Conservation (phyloP, 257 asterid species). For the Avicennia marina region DNA sequence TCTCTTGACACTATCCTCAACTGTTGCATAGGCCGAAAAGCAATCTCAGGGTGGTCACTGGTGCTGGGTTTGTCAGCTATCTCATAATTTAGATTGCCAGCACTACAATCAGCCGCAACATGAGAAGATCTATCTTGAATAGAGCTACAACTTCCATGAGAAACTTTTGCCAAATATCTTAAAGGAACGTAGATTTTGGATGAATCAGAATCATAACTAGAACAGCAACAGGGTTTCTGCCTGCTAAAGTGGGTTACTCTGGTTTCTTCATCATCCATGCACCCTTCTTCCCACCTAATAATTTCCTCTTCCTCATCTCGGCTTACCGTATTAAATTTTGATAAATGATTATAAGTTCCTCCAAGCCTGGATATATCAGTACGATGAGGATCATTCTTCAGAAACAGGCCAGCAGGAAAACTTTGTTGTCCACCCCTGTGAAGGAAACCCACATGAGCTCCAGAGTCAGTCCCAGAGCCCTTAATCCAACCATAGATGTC, state of each 20-base stretch:
- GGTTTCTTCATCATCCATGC: conserved; percentile 74
- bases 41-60: conserved; percentile 84
- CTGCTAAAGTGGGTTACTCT: conserved; percentile 64
- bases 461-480: conserved; percentile 49
- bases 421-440: conserved; percentile 89
- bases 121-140: conserved; percentile 75
- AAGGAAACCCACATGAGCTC: conserved; percentile 75
- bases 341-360: conserved; percentile 76
- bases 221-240: conserved; percentile 93
- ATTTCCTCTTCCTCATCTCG: conserved; percentile 58
- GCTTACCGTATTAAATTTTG: conserved; percentile 50
- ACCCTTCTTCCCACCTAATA: conserved; percentile 94
- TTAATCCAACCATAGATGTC: conserved; percentile 67
- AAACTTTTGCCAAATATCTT: conserved; percentile 47
- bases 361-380: conserved; percentile 88
- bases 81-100: conserved; percentile 72
- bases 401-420: conserved; percentile 72
- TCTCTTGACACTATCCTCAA: conserved; percentile 55
- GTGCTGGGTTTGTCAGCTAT: conserved; percentile 87
- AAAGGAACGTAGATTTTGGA: conserved; percentile 47
- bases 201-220: conserved; percentile 53
- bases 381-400: conserved; percentile 83
- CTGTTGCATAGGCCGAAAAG: conserved; percentile 73
- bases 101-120: conserved; percentile 73
- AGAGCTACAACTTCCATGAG: conserved; percentile 72